A percentile compares a stretch with the other conserved stretches of the same genome.
Evolutionary conservation across 1,284 basidiomycete species (phyloP).

Genomic region (Malassezia equina): DNA sequence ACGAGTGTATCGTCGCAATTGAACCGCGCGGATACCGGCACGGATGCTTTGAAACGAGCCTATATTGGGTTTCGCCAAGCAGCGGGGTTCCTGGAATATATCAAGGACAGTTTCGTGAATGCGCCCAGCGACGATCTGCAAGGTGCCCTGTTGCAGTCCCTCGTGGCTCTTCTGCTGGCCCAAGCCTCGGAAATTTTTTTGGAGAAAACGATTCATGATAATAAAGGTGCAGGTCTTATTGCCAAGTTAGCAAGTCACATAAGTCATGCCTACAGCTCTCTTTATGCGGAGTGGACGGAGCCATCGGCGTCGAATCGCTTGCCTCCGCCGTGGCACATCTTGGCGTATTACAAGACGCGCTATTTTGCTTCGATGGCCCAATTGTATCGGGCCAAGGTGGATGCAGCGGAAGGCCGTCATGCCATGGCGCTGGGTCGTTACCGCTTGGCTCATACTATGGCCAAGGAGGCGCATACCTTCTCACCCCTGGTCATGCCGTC

Average conservation of each 20-base stretch:
- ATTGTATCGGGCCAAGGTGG: conserved; percentile 72
- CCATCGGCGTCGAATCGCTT: conserved; percentile 61
- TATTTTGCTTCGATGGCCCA: conserved; percentile 77
- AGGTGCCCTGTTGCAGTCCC: conserved; percentile 83
- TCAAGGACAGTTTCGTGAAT: conserved; percentile 98
- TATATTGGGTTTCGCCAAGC: conserved; percentile 87
- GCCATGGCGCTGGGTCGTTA: conserved; percentile 77
- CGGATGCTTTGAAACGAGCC: conserved; percentile 82
- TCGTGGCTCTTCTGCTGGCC: conserved; percentile 73
- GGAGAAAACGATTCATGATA: conserved; percentile 66
- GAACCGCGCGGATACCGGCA: conserved; percentile 49
- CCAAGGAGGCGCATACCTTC: conserved; percentile 71
- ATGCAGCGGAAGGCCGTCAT: conserved; percentile 66
- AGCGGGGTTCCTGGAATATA: conserved; percentile 94
- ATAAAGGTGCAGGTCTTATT: conserved; percentile 57
- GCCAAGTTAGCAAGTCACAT: conserved; percentile 77
- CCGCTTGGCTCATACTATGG: conserved; percentile 64
- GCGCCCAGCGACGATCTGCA: conserved; percentile 94
- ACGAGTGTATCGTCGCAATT: conserved; percentile 75
- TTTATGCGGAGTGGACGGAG: conserved; percentile 84
- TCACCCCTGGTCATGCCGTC: neutral
- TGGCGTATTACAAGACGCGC: conserved; percentile 70
- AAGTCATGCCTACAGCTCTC: conserved; percentile 65
- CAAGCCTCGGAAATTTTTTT: conserved; percentile 94
- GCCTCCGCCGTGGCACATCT: conserved; percentile 3